Conservation (phyloP, 2,329 filamentous ascomycete genomes). For the Hypoxylon sp. region DNA sequence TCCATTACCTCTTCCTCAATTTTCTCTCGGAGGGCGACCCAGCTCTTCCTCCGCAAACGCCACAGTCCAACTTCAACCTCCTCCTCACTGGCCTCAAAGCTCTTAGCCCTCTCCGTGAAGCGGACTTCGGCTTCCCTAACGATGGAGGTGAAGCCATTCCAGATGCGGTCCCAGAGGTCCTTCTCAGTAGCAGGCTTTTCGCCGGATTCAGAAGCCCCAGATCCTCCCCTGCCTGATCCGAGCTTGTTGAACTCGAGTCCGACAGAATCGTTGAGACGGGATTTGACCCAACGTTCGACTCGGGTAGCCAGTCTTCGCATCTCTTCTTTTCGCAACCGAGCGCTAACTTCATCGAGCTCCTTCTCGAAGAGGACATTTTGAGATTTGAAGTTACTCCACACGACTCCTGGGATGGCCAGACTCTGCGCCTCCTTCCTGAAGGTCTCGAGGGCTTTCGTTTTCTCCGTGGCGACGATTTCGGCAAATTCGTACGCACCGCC, state of each 20-base stretch:
- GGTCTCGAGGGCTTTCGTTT: constrained; percentile 77
- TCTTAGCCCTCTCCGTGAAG: constrained; percentile 89
- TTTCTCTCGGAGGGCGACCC: constrained; percentile 88
- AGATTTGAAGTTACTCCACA: constrained; percentile 89
- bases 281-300: constrained; percentile 93
- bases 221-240: constrained; percentile 86
- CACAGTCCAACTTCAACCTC: constrained; percentile 94
- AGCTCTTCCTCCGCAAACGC: constrained; percentile 93
- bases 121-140: constrained; percentile 87
- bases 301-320: constrained; percentile 92
- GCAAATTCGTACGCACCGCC: constrained; percentile 94
- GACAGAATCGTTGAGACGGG: constrained; percentile 86
- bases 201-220: constrained; percentile 82
- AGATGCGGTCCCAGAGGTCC: constrained; percentile 95
- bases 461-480: constrained; percentile 88
- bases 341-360: constrained; percentile 90
- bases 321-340: constrained; percentile 89
- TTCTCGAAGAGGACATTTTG: constrained; percentile 86
- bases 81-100: constrained; percentile 91
- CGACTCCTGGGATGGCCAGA: constrained; percentile 80
- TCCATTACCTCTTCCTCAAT: constrained; percentile 99
- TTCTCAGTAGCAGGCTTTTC: constrained; percentile 81
- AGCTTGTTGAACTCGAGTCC: constrained; percentile 97
- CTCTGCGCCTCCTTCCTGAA: constrained; percentile 83
- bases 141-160: constrained; percentile 84